These are phyloP conservation scores for Diaporthe longicolla DNA, from an alignment of 2,329 filamentous ascomycete genomes.

Conservation along the genomic window DNA sequence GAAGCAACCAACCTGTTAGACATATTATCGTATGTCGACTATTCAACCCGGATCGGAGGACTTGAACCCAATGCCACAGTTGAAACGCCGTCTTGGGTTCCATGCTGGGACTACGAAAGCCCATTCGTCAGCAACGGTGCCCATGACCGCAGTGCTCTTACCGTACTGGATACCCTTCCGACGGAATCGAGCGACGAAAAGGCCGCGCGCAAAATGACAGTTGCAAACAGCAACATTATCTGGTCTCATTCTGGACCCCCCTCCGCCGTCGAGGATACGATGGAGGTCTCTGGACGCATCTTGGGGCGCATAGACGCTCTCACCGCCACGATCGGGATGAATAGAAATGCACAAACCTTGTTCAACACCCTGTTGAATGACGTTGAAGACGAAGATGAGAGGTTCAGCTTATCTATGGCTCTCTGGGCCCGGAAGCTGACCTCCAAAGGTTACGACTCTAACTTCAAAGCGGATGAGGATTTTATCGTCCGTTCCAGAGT, in stretches of 20 bases:
- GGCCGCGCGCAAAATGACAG: background rate
- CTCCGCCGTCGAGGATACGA: background rate
- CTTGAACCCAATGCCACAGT: background rate
- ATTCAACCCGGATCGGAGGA: background rate
- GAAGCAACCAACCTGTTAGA: slow-evolving; percentile 1
- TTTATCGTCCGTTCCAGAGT: background rate
- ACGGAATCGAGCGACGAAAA: background rate
- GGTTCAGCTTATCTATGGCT: background rate
- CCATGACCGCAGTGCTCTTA: background rate
- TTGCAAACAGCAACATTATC: background rate
- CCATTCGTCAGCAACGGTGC: background rate
- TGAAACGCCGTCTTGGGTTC: background rate
- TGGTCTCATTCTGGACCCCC: background rate
- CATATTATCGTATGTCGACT: background rate
- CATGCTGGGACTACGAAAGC: background rate
- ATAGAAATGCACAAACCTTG: background rate
- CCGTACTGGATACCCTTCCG: background rate
- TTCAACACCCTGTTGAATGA: background rate
- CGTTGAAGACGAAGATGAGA: background rate
- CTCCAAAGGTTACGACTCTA: background rate
- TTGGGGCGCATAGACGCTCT: background rate
- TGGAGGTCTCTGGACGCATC: background rate
- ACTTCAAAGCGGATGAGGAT: background rate
- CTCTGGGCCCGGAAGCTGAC: background rate
- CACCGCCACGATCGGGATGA: background rate